These are phyloP conservation scores for Eremomyces bilateralis DNA, from an alignment of 495 filamentous ascomycete species.

Conservation along the genomic window DNA sequence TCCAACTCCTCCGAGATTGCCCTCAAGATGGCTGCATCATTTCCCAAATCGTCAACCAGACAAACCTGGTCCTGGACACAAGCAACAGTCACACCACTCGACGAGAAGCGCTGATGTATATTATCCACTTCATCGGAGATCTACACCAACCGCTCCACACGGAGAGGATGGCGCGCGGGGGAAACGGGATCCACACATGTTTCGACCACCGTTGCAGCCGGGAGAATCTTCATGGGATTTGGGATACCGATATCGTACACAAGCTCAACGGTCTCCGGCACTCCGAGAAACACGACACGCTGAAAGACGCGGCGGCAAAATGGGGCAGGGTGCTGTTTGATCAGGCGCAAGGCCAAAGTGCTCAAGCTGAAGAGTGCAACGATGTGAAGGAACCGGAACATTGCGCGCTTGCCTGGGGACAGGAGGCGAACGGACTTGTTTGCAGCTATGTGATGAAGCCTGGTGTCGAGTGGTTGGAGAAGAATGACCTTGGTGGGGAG, in stretches of 20 bases:
- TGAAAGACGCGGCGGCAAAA: too few relatives aligned
- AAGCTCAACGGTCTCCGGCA: too few relatives aligned
- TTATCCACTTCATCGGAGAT: slow-evolving; percentile 26
- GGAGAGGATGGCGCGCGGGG: slow-evolving; percentile 3
- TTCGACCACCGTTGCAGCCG: too few relatives aligned
- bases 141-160: slow-evolving; percentile 9
- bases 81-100: slow-evolving; percentile 10
- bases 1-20: slow-evolving; percentile 36
- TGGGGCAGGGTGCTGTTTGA: too few relatives aligned
- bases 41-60: slow-evolving; percentile 35
- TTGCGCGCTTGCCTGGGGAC: slow-evolving; percentile 2
- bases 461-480: not conserved
- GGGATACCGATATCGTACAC: too few relatives aligned
- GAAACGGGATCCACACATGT: slow-evolving; percentile 5
- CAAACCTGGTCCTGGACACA: slow-evolving; percentile 14
- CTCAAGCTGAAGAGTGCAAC: too few relatives aligned
- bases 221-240: slow-evolving; percentile 5
- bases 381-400: not conserved
- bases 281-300: too few relatives aligned
- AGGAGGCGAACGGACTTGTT: slow-evolving; percentile 1
- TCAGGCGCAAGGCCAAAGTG: too few relatives aligned
- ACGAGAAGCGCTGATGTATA: slow-evolving; percentile 25
- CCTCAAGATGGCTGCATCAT: slow-evolving; percentile 33
- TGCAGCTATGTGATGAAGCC: slow-evolving; percentile 1
- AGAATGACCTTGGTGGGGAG: slow-evolving; percentile 2